Evolutionary conservation across 139 green algal genomes (phyloP).

Genomic region (Limnomonas spitsbergensis): DNA sequence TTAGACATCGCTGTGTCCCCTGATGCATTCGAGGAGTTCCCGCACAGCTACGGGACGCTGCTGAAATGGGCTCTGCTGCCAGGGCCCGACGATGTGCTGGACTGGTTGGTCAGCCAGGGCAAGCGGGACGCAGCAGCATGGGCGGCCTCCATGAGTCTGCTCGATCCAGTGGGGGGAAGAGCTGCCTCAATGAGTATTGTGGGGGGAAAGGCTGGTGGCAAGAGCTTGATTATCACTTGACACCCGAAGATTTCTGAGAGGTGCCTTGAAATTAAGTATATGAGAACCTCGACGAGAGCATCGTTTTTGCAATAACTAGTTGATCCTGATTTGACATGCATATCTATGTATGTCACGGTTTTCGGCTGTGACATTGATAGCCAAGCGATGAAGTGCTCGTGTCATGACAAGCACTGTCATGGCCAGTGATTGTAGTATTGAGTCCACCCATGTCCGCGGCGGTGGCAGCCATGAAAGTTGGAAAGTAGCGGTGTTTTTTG

Average conservation of each 20-base stretch:
- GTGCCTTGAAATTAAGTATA: no score
- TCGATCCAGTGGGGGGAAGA: neutral
- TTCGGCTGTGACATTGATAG: no score
- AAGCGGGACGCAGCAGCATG: neutral
- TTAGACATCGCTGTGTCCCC: constrained; percentile 7
- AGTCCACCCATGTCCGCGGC: no score
- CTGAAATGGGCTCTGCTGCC: constrained; percentile 8
- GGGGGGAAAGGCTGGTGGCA: neutral
- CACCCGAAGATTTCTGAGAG: neutral
- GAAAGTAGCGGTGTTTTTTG: no score
- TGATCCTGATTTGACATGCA: neutral
- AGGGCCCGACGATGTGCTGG: constrained; percentile 1
- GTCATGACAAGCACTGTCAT: no score
- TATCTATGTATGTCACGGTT: no score
- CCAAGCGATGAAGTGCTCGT: no score
- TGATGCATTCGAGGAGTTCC: neutral
- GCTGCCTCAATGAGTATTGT: neutral
- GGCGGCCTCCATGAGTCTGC: constrained; percentile 4
- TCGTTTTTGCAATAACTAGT: neutral
- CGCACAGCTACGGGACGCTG: neutral
- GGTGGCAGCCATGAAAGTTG: no score
- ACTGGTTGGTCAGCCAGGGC: constrained; percentile 9
- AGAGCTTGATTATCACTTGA: neutral
- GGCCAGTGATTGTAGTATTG: no score
- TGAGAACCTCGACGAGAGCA: no score